phyloP scores from a whole-genome alignment of 495 filamentous ascomycete species.

The Chaetomidium leptoderma region DNA sequence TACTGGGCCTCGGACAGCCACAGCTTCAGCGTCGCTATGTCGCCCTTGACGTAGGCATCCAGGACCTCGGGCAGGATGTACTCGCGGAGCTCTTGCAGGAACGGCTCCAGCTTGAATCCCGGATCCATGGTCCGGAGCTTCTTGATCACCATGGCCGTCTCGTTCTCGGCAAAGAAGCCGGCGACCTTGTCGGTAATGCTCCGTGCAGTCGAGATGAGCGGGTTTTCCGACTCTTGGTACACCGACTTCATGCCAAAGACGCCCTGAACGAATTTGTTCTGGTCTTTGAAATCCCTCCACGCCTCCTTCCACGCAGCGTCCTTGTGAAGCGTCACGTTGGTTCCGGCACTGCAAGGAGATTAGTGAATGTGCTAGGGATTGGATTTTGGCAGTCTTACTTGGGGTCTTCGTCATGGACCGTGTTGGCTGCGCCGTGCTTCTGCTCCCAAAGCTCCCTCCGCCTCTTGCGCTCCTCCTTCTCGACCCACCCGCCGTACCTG shows the following conservation, averaged over 20 bases:
- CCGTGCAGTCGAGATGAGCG: conserved; percentile 84
- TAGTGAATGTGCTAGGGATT: conserved; percentile 10
- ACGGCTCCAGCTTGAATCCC: conserved; percentile 87
- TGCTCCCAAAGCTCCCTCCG: conserved; percentile 69
- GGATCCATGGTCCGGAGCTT: conserved; percentile 97
- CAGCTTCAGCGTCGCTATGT: conserved; percentile 80
- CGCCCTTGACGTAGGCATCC: conserved; percentile 96
- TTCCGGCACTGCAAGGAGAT: conserved; percentile 69
- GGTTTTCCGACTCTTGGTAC: conserved; percentile 96
- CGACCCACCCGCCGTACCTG: conserved; percentile 90
- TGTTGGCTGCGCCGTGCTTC: conserved; percentile 47
- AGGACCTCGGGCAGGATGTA: conserved; percentile 97
- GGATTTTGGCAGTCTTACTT: conserved; percentile 56
- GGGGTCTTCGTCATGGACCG: conserved; percentile 75
- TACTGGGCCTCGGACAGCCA: conserved; percentile 96
- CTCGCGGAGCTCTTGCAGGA: conserved; percentile 89
- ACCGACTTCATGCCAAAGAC: conserved; percentile 75
- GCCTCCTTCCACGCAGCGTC: conserved; percentile 94
- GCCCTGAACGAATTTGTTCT: conserved; percentile 80
- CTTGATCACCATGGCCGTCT: conserved; percentile 94
- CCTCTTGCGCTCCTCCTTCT: conserved; percentile 86
- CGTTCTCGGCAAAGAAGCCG: conserved; percentile 97
- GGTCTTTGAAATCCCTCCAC: conserved; percentile 88
- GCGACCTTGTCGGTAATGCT: conserved; percentile 89
- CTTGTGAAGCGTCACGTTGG: conserved; percentile 92